Conservation (phyloP, 805 yeast genomes). For the Yamadazyma olivae region DNA sequence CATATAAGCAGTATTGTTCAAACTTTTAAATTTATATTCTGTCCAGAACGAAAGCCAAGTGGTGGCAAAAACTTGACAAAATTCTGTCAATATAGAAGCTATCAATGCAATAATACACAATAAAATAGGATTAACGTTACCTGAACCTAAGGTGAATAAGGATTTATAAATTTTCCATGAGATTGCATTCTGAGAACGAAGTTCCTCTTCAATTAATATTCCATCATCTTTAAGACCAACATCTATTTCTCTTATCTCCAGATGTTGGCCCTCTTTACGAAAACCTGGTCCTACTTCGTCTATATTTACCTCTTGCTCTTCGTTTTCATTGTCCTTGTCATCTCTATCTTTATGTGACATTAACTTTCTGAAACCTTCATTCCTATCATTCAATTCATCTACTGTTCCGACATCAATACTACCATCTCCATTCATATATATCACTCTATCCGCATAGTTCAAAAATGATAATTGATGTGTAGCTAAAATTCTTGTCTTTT, state of each 20-base stretch:
- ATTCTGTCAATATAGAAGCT: slow-evolving; percentile 39
- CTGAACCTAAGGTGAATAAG: slow-evolving; percentile 34
- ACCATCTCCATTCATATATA: slow-evolving; percentile 37
- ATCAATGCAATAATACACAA: slow-evolving; percentile 15
- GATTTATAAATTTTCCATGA: slow-evolving; percentile 32
- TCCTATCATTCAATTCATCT: slow-evolving; percentile 24
- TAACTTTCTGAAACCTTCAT: slow-evolving; percentile 23
- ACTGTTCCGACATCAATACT: slow-evolving; percentile 34
- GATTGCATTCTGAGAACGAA: slow-evolving; percentile 32
- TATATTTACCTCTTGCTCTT: slow-evolving; percentile 1
- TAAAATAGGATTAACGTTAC: slow-evolving; percentile 13
- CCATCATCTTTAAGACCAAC: slow-evolving; percentile 17
- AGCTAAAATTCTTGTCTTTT: slow-evolving; percentile 31
- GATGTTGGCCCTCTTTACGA: background rate
- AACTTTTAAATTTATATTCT: slow-evolving; percentile 44
- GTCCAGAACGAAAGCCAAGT: slow-evolving; percentile 87
- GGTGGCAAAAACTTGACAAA: slow-evolving; percentile 56
- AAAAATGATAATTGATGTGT: slow-evolving; percentile 34
- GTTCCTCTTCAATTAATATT: slow-evolving; percentile 33
- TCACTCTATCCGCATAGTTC: slow-evolving; percentile 24
- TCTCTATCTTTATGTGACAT: slow-evolving; percentile 16
- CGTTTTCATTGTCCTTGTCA: slow-evolving; percentile 1
- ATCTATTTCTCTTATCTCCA: slow-evolving; percentile 2
- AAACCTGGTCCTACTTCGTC: background rate
- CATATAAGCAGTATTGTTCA: slow-evolving; percentile 57